Evolutionary conservation across 1,284 basidiomycete genomes (phyloP).

Genomic region (Apiotrichum porosum): DNA sequence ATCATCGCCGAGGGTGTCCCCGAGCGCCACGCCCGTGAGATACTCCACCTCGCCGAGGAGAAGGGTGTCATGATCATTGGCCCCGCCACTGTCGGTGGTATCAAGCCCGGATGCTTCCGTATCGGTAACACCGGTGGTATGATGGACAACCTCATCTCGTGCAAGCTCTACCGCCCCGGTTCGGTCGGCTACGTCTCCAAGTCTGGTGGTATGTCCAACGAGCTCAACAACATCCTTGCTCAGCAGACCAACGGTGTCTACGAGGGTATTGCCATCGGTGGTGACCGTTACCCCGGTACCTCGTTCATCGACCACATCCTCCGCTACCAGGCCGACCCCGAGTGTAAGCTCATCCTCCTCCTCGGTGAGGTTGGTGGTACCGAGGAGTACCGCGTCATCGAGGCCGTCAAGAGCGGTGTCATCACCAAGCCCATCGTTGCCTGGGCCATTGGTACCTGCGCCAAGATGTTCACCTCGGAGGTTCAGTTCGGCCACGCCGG

Average conservation of each 20-base stretch:
- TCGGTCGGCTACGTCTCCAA: constrained; percentile 99
- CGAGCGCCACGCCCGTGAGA: constrained; percentile 93
- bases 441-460: constrained; percentile 99
- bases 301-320: constrained; percentile 99
- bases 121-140: constrained; percentile 99
- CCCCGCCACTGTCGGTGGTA: constrained; percentile 97
- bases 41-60: constrained; percentile 79
- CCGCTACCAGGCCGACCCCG: constrained; percentile 93
- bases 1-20: constrained; percentile 99
- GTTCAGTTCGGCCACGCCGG: constrained; percentile 99
- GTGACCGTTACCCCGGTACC: constrained; percentile 96
- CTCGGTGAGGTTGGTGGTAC: constrained; percentile 98
- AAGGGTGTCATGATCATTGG: constrained; percentile 94
- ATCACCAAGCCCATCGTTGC: constrained; percentile 99
- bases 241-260: constrained; percentile 97
- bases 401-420: constrained; percentile 86
- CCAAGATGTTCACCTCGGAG: constrained; percentile 99
- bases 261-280: constrained; percentile 99
- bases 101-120: constrained; percentile 99
- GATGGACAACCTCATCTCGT: constrained; percentile 99
- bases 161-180: constrained; percentile 96
- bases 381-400: constrained; percentile 98
- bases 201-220: constrained; percentile 99
- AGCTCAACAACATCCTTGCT: constrained; percentile 98
- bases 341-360: constrained; percentile 97